phyloP scores from a whole-genome alignment of 495 filamentous ascomycete genomes.

The Penicillium flavigenum region DNA sequence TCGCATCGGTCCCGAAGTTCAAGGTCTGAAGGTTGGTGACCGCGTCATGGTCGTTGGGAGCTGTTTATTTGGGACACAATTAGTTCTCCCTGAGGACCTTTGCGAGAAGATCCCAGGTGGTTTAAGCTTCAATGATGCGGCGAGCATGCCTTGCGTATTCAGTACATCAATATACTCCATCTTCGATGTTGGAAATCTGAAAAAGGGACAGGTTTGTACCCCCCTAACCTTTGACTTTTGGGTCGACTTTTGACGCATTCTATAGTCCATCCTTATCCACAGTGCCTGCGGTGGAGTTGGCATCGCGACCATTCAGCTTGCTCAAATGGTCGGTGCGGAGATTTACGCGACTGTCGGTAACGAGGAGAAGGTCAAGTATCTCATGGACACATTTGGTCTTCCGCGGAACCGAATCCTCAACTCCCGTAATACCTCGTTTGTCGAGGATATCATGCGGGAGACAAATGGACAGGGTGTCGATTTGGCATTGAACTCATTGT shows the following conservation, averaged over 20 bases:
- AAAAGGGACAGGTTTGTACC: constrained; percentile 25
- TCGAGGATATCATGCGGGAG: constrained; percentile 13
- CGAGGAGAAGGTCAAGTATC: constrained; percentile 38
- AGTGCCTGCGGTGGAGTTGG: constrained; percentile 45
- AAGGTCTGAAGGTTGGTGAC: constrained; percentile 36
- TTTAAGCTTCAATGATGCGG: constrained; percentile 42
- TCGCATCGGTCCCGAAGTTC: constrained; percentile 27
- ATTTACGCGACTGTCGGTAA: constrained; percentile 45
- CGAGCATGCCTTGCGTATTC: constrained; percentile 44
- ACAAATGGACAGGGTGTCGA: constrained; percentile 33
- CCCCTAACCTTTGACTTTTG: background rate
- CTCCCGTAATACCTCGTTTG: constrained; percentile 20
- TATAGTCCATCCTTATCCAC: constrained; percentile 42
- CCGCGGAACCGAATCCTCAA: constrained; percentile 28
- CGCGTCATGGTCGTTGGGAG: constrained; percentile 39
- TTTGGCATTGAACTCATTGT: constrained; percentile 35
- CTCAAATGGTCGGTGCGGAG: constrained; percentile 30
- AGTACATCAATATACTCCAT: constrained; percentile 42
- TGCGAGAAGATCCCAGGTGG: constrained; percentile 33
- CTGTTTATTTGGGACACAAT: constrained; percentile 32
- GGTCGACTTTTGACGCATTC: background rate
- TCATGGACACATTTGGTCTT: constrained; percentile 30
- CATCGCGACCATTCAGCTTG: constrained; percentile 40
- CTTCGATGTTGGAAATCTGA: constrained; percentile 29
- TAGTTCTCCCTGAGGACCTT: constrained; percentile 16